Evolutionary conservation across 2,329 filamentous ascomycete species (phyloP).

Genomic region (Fusarium sp.): DNA sequence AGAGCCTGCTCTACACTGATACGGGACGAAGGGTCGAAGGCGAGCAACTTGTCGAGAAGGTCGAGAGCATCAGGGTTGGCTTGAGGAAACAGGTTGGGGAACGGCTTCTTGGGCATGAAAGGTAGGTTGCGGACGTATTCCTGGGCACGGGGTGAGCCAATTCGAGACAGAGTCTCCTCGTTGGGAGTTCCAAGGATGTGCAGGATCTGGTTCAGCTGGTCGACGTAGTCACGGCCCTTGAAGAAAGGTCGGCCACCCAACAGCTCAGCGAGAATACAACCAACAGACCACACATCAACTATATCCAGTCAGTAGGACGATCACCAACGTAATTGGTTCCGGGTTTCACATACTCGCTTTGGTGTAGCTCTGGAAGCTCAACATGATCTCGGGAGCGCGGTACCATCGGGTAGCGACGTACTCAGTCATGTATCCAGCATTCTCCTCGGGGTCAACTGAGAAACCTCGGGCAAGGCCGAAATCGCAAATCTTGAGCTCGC

Average conservation of each 20-base stretch:
- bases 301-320: constrained; percentile 24
- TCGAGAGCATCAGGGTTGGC: constrained; percentile 97
- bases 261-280: constrained; percentile 96
- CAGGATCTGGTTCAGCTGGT: constrained; percentile 98
- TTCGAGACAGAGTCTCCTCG: constrained; percentile 92
- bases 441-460: constrained; percentile 96
- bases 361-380: constrained; percentile 99
- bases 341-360: constrained; percentile 88
- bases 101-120: constrained; percentile 93
- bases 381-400: constrained; percentile 95
- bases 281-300: constrained; percentile 99
- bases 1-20: constrained; percentile 96
- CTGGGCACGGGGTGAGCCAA: constrained; percentile 94
- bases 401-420: constrained; percentile 99
- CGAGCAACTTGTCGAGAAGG: constrained; percentile 95
- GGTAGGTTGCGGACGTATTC: constrained; percentile 98
- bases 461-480: constrained; percentile 97
- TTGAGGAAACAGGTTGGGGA: constrained; percentile 88
- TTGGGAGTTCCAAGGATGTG: constrained; percentile 98
- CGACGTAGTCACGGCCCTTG: constrained; percentile 98
- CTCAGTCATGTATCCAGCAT: constrained; percentile 99
- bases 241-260: constrained; percentile 98
- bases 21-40: constrained; percentile 93
- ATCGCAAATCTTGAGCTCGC: constrained; percentile 99
- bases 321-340: background rate